These are phyloP conservation scores for Calonectria naviculata DNA, from an alignment of 2,329 filamentous ascomycete genomes.

Conservation along the genomic window DNA sequence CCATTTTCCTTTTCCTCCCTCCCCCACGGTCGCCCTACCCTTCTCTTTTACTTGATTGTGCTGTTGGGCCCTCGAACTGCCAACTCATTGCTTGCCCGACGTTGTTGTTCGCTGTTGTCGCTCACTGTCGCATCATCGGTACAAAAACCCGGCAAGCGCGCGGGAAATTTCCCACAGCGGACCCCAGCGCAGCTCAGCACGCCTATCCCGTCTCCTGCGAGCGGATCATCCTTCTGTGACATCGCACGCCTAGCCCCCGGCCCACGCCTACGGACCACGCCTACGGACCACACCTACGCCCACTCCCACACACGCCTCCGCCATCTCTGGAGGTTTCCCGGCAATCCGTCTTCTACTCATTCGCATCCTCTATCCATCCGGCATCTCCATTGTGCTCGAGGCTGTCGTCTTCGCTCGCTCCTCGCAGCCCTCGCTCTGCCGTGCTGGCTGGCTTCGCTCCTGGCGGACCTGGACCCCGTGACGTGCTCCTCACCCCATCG, in stretches of 20 bases:
- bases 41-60: background rate
- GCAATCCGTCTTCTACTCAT: slow-evolving; percentile 27
- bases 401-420: slow-evolving; percentile 31
- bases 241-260: slow-evolving; percentile 23
- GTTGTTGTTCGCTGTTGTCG: background rate
- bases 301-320: slow-evolving; percentile 32
- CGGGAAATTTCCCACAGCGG: slow-evolving; percentile 35
- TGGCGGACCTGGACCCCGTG: slow-evolving; percentile 38
- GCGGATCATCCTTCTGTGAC: slow-evolving; percentile 28
- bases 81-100: background rate
- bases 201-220: slow-evolving; percentile 18
- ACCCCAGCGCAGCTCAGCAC: slow-evolving; percentile 15
- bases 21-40: slow-evolving; percentile 8
- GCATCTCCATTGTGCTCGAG: slow-evolving; percentile 32
- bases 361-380: slow-evolving; percentile 25
- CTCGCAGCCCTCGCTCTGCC: slow-evolving; percentile 26
- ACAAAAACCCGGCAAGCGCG: slow-evolving; percentile 34
- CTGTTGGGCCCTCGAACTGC: slow-evolving; percentile 7
- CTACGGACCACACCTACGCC: slow-evolving; percentile 31
- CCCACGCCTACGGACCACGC: background rate
- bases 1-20: background rate
- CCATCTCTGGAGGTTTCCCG: slow-evolving; percentile 36
- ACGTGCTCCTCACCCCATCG: slow-evolving; percentile 43
- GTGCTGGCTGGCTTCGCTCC: slow-evolving; percentile 32
- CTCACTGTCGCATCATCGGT: slow-evolving; percentile 21